Conservation (phyloP, 1,284 basidiomycete genomes). For the Fomitopsis betulina region DNA sequence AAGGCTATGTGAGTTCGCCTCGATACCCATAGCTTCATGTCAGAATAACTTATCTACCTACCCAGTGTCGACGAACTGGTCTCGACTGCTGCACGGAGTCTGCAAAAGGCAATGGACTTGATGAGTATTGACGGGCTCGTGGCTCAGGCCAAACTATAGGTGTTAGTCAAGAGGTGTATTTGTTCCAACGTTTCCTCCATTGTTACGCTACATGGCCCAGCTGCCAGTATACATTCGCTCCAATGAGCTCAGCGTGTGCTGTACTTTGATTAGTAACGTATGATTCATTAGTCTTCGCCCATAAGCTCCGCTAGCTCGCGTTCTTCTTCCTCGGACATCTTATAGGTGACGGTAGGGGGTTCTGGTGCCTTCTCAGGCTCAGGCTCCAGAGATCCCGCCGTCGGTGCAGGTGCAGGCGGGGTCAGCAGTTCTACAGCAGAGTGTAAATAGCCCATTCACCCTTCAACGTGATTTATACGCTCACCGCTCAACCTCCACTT, state of each 20-base stretch:
- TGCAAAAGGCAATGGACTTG: conserved; percentile 33
- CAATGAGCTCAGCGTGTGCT: neutral
- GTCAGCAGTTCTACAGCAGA: conserved; percentile 44
- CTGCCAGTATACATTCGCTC: no score
- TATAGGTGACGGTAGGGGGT: conserved; percentile 19
- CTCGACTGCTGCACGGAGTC: conserved; percentile 44
- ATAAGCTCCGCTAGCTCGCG: conserved; percentile 78
- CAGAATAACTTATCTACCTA: neutral
- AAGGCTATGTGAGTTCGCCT: conserved; percentile 61
- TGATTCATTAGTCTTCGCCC: conserved; percentile 39
- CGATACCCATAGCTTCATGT: neutral
- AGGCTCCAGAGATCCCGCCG: conserved; percentile 16
- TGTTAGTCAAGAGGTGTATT: neutral
- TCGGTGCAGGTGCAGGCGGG: conserved; percentile 34
- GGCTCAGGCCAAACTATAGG: conserved; percentile 41
- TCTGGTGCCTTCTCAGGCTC: conserved; percentile 18
- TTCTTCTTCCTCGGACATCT: conserved; percentile 72
- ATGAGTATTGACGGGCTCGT: conserved; percentile 15
- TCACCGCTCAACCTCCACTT: conserved; percentile 77
- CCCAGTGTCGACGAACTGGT: conserved; percentile 69
- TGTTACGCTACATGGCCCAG: no score
- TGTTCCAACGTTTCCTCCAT: no score
- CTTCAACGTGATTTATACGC: conserved; percentile 17
- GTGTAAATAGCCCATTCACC: neutral
- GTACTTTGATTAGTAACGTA: no score